Base-by-base conservation (phyloP, 2,329 filamentous ascomycete genomes). In the Lojkania enalia region DNA sequence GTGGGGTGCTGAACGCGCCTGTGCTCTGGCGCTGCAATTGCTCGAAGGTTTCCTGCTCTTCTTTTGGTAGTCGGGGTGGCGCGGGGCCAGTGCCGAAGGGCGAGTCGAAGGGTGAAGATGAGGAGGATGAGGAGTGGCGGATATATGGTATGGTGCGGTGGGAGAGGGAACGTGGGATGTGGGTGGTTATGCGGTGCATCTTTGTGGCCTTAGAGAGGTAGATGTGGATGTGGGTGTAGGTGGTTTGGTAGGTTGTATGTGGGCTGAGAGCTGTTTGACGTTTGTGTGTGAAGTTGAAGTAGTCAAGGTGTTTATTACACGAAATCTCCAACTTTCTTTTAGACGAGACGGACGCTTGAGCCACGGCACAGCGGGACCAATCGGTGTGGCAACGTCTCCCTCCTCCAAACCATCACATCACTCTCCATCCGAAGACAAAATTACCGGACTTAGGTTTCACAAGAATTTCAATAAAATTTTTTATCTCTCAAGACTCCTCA, bases 41-140 rank as follows among this genome's bases (percentile, higher is more conserved):
- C 72, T 96, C 91, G 69, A 94, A 96, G 54, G 95, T 82, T 67
- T 90, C 88, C 75, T 96, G 91, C 58, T 96, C 86, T 70, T 88
- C 84, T 60, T 90, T 84, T 5, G 92, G 90, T 9, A 97, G 88
- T 37, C 90, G 87, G 0, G 90, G 91, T 13, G 94, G 94, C 5
- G 88, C 74, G 18, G 92, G 88, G 11, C 76, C 76, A 14, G 74
- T 38, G 30, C 46, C 46, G 51, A 70, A 70, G 2, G 58, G 46
- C 15, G 56, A 47, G n/a, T n/a, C n/a, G n/a, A n/a, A n/a, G n/a
- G n/a, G n/a, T n/a, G n/a, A n/a, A n/a, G n/a, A n/a, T n/a, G n/a
- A n/a, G n/a, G n/a, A n/a, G 36, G 46, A 27, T 0, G 54, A 52
- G 27, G 38, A 38, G 48, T 37, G 53, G 21, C 35, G 30, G 2